These are phyloP conservation scores for Blastobotrys persicus DNA, from an alignment of 1,139 yeast species.

Conservation along the genomic window DNA sequence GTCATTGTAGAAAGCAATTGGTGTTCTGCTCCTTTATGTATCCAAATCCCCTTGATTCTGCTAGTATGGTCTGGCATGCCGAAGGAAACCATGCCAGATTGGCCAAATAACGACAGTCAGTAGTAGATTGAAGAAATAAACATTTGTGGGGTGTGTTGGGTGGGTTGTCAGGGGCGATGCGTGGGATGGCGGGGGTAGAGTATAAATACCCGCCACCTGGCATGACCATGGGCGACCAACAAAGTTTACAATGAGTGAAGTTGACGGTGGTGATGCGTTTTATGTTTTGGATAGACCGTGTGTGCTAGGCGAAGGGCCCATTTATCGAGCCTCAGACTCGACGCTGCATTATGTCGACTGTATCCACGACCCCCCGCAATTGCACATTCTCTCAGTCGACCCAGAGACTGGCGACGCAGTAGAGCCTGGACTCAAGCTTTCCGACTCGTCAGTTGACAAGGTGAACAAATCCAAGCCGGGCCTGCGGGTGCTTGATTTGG, in stretches of 20 bases:
- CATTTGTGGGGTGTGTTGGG: not conserved
- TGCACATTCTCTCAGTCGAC: constrained; percentile 29
- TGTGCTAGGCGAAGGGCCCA: constrained; percentile 31
- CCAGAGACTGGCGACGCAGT: constrained; percentile 26
- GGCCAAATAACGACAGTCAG: no score
- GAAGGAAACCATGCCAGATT: no score
- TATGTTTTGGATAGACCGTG: constrained; percentile 23
- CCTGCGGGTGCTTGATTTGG: constrained; percentile 28
- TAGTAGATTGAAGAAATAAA: no score
- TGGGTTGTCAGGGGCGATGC: not conserved
- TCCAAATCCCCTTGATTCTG: no score
- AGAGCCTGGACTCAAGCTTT: constrained; percentile 18
- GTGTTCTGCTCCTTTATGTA: no score
- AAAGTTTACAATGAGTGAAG: not conserved
- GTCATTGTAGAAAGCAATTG: no score
- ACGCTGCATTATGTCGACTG: constrained; percentile 34
- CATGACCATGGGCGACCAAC: no score
- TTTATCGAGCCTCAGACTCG: constrained; percentile 29
- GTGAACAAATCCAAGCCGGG: constrained; percentile 26
- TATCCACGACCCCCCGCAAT: constrained; percentile 28
- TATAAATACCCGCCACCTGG: not conserved
- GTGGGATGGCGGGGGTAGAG: constrained; percentile 9
- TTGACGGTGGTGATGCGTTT: constrained; percentile 18
- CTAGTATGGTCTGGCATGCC: no score
- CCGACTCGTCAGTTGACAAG: constrained; percentile 16